Conservation (phyloP, 257 asterid species). For the Ilex asprella region DNA sequence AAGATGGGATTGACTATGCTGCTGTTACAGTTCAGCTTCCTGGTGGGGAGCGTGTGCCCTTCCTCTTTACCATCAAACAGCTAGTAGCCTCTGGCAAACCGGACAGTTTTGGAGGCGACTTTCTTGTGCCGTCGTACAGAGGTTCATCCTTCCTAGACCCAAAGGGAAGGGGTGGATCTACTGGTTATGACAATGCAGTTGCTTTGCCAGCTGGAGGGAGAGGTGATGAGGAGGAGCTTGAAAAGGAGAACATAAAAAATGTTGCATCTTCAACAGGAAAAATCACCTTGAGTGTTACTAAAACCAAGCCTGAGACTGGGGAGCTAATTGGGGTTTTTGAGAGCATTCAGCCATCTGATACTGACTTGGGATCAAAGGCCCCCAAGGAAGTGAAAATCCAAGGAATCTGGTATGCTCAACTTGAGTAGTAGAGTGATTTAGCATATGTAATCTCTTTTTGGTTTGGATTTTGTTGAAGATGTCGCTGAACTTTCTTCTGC, state of each 20-base stretch:
- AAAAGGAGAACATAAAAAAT: constrained; percentile 86
- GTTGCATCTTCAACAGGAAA: constrained; percentile 60
- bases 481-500: constrained; percentile 24
- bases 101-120: constrained; percentile 57
- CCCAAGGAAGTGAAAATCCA: constrained; percentile 95
- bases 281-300: constrained; percentile 74
- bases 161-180: constrained; percentile 96
- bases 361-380: constrained; percentile 89
- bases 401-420: constrained; percentile 98
- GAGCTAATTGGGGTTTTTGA: constrained; percentile 94
- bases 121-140: constrained; percentile 91
- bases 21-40: constrained; percentile 99
- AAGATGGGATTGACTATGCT: constrained; percentile 95
- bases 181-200: constrained; percentile 95
- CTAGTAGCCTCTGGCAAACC: constrained; percentile 92
- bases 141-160: constrained; percentile 99
- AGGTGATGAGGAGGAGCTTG: constrained; percentile 93
- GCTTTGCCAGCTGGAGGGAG: constrained; percentile 99
- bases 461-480: constrained; percentile 26
- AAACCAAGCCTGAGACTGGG: constrained; percentile 86
- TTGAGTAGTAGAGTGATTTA: constrained; percentile 40
- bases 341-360: constrained; percentile 95
- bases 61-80: constrained; percentile 90
- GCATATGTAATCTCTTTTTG: constrained; percentile 17
- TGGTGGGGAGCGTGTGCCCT: constrained; percentile 96